These are phyloP conservation scores for Yamagishiella unicocca DNA, from an alignment of 139 green algal species.

Conservation along the genomic window DNA sequence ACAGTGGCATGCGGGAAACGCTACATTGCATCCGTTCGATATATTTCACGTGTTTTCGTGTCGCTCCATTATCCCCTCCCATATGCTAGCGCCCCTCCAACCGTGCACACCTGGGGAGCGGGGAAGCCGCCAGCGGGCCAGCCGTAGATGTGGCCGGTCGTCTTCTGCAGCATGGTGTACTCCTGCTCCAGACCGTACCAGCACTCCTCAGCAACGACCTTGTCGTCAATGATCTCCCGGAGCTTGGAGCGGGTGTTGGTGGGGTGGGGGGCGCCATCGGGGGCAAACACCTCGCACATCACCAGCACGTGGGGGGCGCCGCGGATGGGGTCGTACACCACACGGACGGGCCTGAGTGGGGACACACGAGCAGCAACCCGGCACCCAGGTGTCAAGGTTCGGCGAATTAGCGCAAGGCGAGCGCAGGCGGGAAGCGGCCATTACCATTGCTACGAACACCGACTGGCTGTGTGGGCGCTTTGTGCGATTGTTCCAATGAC, in stretches of 20 bases:
- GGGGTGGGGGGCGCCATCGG: slow-evolving; percentile 80
- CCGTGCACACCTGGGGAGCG: slow-evolving; percentile 65
- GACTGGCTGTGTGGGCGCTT: no score
- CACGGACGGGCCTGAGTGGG: slow-evolving; percentile 77
- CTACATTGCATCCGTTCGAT: no score
- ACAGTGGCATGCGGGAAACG: no score
- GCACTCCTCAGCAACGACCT: slow-evolving; percentile 65
- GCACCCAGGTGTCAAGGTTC: no score
- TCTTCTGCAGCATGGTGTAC: slow-evolving; percentile 89
- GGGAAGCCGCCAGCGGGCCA: slow-evolving; percentile 92
- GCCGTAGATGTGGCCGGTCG: slow-evolving; percentile 71
- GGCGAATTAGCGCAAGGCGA: no score
- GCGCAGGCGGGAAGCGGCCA: no score
- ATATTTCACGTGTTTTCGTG: no score
- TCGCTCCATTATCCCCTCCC: no score
- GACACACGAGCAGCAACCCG: no score
- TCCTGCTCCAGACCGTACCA: slow-evolving; percentile 95
- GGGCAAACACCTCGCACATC: slow-evolving; percentile 89
- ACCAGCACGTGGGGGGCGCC: slow-evolving; percentile 91
- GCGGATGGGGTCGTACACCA: slow-evolving; percentile 92
- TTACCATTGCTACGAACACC: no score
- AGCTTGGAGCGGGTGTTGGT: slow-evolving; percentile 92
- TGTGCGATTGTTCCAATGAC: no score
- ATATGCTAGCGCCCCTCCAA: no score
- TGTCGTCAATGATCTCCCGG: slow-evolving; percentile 79